Evolutionary conservation across 805 yeast species (phyloP).

Genomic region (Saturnispora galanensis): DNA sequence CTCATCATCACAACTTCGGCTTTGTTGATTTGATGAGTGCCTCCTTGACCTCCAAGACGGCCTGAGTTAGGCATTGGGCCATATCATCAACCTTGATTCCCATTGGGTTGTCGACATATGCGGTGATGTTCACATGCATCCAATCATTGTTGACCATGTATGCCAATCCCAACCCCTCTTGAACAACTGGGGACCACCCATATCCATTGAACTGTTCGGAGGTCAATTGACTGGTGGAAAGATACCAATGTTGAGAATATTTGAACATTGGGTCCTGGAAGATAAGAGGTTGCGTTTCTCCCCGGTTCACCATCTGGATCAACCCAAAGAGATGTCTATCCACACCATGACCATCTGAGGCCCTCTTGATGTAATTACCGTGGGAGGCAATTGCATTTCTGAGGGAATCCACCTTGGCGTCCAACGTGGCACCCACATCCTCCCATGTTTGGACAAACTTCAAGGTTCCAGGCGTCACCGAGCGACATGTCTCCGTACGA

Average conservation of each 20-base stretch:
- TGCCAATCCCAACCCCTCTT: slow-evolving; percentile 88
- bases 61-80: slow-evolving; percentile 58
- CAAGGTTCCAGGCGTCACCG: slow-evolving; percentile 64
- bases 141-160: slow-evolving; percentile 84
- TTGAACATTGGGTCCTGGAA: slow-evolving; percentile 66
- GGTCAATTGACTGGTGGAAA: slow-evolving; percentile 83
- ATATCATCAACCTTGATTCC: slow-evolving; percentile 46
- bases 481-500: slow-evolving; percentile 88
- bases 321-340: slow-evolving; percentile 92
- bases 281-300: slow-evolving; percentile 50
- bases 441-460: slow-evolving; percentile 70
- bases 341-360: slow-evolving; percentile 79
- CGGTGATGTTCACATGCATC: slow-evolving; percentile 76
- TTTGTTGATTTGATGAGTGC: slow-evolving; percentile 31
- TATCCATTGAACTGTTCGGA: slow-evolving; percentile 80
- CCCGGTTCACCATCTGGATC: slow-evolving; percentile 49
- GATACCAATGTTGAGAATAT: slow-evolving; percentile 76
- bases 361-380: slow-evolving; percentile 59
- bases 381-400: slow-evolving; percentile 68
- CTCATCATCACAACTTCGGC: slow-evolving; percentile 18
- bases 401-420: slow-evolving; percentile 56
- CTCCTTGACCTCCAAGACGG: slow-evolving; percentile 74
- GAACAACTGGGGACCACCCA: slow-evolving; percentile 94
- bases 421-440: slow-evolving; percentile 37
- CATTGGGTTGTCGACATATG: slow-evolving; percentile 53